Conservation (phyloP, 2,329 filamentous ascomycete genomes). For the Talaromyces marneffei region DNA sequence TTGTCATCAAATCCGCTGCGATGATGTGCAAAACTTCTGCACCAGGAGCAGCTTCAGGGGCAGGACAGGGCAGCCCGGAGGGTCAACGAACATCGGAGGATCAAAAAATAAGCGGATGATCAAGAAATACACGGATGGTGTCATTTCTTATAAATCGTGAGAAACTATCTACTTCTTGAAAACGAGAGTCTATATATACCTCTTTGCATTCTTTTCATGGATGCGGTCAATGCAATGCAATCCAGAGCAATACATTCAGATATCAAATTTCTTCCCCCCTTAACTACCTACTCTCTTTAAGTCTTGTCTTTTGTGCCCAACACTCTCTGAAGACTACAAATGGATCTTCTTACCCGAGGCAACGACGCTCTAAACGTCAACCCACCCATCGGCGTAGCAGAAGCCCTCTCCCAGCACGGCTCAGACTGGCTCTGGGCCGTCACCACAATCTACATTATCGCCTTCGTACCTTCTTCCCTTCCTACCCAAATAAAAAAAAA, state of each 20-base stretch:
- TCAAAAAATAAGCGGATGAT: neutral
- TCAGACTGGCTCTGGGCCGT: conserved; percentile 54
- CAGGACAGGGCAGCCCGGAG: neutral
- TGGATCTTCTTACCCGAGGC: conserved; percentile 18
- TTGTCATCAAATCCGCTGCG: neutral
- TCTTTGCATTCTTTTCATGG: neutral
- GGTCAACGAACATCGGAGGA: neutral
- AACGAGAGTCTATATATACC: neutral
- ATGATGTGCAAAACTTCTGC: neutral
- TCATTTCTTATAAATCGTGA: neutral
- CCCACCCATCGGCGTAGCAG: conserved; percentile 36
- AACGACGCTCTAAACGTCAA: conserved; percentile 49
- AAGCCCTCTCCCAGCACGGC: conserved; percentile 41
- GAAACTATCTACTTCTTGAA: neutral
- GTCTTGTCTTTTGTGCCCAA: neutral
- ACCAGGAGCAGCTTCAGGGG: neutral
- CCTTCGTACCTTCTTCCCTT: conserved; percentile 37
- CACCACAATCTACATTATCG: conserved; percentile 45
- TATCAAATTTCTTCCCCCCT: neutral
- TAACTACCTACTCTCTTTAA: neutral
- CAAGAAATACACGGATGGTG: neutral
- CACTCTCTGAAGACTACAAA: neutral
- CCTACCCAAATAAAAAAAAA: neutral
- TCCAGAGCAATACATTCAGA: neutral
- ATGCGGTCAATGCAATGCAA: neutral